Base-by-base conservation (phyloP, 2,329 filamentous ascomycete species). In the Amesomyces nigricolor region DNA sequence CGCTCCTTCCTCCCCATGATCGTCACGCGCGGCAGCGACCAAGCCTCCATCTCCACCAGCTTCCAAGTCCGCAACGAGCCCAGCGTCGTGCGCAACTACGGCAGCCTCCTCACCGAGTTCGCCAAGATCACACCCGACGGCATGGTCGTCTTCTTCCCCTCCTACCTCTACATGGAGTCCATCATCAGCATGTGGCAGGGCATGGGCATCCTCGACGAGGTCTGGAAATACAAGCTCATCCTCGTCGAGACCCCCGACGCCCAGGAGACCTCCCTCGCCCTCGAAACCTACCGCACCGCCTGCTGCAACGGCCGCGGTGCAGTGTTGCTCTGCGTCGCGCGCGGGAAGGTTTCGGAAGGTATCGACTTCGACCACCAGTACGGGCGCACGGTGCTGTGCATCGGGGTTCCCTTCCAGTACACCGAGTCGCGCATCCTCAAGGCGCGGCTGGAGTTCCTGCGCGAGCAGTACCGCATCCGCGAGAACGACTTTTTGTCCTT, bases 291-390 rank as follows among this genome's bases (percentile, higher is more conserved):
- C 72, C 88, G 94, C 55, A 97, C 92, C 8, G 95, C 95, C 2
- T 99, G 94, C 72, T 96, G 91, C 75, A 99, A 99, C 67, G 95
- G 94, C 13, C 85, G 95, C 55, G 94, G 94, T 16, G 95, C 94
- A 1, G 86, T 99, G 13, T 76, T 99, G 2, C 82, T 99, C 5
- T 97, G 92, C 68, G 94, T 99, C 70, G 94, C 94, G 1, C 88
- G 94, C 70, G 94, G 94, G 32, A 99, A 99, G 70, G 95, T 99
- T 8, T 94, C 88, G 0, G 94, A 99, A 71, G 95, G 95, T 47
- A 97, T 99, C 63, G 94, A 99, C 82, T 99, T 99, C 66, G 94
- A 99, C 70, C 94, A 99, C 67, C 94, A 99, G 66, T 99, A 96
- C 70, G 94, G 94, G 39, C 87, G 94, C 53, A 94, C 92, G 11